A percentile compares a stretch with the other conserved stretches of the same genome.
These are phyloP conservation scores for Carnegiea gigantea DNA, from an alignment of 179 eudicot species.

Conservation along the genomic window DNA sequence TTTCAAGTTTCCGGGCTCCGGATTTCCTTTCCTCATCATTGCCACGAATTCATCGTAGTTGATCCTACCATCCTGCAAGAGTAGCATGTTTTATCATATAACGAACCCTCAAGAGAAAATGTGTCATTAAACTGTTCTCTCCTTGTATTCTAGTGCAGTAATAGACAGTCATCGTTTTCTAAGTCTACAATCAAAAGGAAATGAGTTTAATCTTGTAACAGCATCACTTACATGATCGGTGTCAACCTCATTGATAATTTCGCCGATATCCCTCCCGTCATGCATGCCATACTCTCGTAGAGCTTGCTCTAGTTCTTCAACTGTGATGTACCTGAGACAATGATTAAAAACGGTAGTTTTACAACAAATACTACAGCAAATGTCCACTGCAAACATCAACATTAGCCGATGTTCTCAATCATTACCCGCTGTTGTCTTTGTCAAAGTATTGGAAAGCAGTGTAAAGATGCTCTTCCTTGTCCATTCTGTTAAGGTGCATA, in stretches of 20 bases:
- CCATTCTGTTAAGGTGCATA: conserved; percentile 81
- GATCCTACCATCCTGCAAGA: conserved; percentile 45
- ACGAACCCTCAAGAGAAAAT: neutral
- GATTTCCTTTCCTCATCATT: conserved; percentile 53
- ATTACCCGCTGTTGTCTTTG: conserved; percentile 76
- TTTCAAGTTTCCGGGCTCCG: conserved; percentile 34
- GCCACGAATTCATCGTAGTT: conserved; percentile 49
- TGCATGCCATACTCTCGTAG: conserved; percentile 66
- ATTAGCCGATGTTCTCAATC: neutral
- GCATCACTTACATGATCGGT: conserved; percentile 54
- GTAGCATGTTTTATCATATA: neutral
- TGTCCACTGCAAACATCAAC: neutral
- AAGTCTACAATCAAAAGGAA: neutral
- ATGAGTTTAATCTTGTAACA: neutral
- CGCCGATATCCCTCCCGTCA: conserved; percentile 63
- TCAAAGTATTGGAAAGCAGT: conserved; percentile 80
- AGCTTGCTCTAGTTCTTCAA: conserved; percentile 83
- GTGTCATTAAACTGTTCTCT: neutral
- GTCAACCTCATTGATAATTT: conserved; percentile 69
- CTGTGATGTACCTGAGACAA: conserved; percentile 52
- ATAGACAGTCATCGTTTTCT: neutral
- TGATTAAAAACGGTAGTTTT: neutral
- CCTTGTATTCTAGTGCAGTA: neutral
- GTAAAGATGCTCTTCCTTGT: conserved; percentile 78
- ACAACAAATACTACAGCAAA: neutral